A percentile compares a stretch with the other conserved stretches of the same genome.
Conservation (phyloP, 78 protist genomes). For the Emiliania huxleyi region DNA sequence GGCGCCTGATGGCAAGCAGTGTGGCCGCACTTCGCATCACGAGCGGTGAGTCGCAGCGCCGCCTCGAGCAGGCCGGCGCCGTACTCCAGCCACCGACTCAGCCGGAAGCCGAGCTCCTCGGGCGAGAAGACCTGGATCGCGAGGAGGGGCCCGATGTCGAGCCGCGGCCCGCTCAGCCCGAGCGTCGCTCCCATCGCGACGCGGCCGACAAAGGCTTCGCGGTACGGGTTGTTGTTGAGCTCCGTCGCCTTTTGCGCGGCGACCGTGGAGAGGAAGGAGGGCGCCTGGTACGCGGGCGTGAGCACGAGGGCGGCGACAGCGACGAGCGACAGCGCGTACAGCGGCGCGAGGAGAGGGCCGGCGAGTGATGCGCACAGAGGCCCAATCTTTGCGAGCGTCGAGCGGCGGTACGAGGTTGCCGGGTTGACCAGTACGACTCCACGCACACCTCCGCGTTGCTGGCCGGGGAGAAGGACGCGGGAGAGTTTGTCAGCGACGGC, state of each 20-base stretch:
- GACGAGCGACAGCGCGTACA: background rate
- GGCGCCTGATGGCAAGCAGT: no score
- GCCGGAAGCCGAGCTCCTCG: background rate
- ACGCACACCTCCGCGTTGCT: no score
- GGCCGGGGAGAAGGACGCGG: background rate
- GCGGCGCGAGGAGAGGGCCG: background rate
- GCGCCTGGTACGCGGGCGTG: background rate
- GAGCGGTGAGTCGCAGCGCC: background rate
- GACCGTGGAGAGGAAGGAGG: background rate
- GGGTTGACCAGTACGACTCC: background rate
- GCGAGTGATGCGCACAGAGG: background rate
- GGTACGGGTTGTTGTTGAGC: background rate
- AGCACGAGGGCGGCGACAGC: background rate
- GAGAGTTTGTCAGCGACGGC: background rate
- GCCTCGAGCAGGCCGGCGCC: background rate
- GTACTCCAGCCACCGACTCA: background rate
- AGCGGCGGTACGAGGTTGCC: background rate
- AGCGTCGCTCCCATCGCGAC: background rate
- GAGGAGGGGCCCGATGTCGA: background rate
- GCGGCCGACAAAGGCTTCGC: slow-evolving; percentile 1
- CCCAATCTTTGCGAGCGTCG: background rate
- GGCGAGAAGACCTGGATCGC: background rate
- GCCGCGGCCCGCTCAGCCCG: background rate
- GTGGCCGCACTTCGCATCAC: no score
- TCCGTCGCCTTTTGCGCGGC: background rate